A percentile compares a stretch with the other conserved stretches of the same genome.
Evolutionary conservation across 2,329 filamentous ascomycete species (phyloP).

Genomic region (Pseudonectria foliicola): DNA sequence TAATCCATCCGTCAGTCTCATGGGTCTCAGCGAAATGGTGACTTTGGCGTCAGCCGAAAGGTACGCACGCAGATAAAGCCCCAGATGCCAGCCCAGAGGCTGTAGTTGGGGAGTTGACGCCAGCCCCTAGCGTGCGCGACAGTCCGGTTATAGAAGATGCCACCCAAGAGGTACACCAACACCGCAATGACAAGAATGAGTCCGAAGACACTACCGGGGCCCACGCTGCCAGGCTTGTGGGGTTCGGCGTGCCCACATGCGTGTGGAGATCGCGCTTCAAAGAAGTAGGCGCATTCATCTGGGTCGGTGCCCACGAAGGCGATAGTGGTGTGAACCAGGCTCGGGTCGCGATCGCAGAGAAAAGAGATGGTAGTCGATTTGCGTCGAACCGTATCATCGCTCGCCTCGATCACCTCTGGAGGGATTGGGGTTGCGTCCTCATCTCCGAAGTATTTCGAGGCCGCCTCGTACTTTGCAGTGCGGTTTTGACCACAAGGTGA

Average conservation of each 20-base stretch:
- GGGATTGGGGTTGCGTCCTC: conserved; percentile 10
- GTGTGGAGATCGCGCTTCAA: conserved; percentile 79
- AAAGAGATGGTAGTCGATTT: conserved; percentile 90
- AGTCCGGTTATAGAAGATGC: conserved; percentile 90
- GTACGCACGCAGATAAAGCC: conserved; percentile 64
- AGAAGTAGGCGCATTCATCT: conserved; percentile 92
- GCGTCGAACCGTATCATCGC: conserved; percentile 33
- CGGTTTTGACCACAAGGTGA: conserved; percentile 58
- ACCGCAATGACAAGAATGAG: conserved; percentile 74
- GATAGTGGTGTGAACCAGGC: conserved; percentile 58
- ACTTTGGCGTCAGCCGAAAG: conserved; percentile 22
- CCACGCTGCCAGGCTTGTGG: conserved; percentile 63
- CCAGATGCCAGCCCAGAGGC: conserved; percentile 82
- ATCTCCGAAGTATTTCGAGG: conserved; percentile 24
- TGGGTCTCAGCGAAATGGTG: conserved; percentile 21
- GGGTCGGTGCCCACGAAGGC: conserved; percentile 79
- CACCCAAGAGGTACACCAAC: conserved; percentile 82
- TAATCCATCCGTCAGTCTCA: conserved; percentile 19
- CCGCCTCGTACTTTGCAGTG: conserved; percentile 26
- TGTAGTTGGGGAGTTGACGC: conserved; percentile 92
- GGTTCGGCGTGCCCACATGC: conserved; percentile 66
- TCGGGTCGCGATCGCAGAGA: conserved; percentile 79
- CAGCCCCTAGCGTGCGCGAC: conserved; percentile 92
- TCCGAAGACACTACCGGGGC: conserved; percentile 73
- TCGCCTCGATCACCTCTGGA: conserved; percentile 24